These are phyloP conservation scores for Lasiodiplodia sp. DNA, from an alignment of 2,329 filamentous ascomycete genomes.

Conservation along the genomic window DNA sequence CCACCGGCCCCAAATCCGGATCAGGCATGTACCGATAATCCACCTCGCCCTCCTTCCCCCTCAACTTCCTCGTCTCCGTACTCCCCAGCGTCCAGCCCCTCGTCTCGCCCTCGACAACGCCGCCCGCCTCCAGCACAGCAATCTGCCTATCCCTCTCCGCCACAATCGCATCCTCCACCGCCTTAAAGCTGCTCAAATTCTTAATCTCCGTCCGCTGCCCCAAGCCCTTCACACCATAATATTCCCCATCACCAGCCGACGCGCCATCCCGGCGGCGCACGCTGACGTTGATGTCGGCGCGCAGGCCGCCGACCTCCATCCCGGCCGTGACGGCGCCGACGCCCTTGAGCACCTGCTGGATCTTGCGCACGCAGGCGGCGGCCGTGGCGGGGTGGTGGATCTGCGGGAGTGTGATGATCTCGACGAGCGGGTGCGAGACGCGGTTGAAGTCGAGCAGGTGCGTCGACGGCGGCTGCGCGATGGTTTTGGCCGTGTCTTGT, in stretches of 20 bases:
- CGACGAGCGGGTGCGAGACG: constrained; percentile 87
- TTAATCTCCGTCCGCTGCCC: constrained; percentile 97
- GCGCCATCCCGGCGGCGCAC: constrained; percentile 64
- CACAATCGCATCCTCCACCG: constrained; percentile 91
- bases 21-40: constrained; percentile 99
- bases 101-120: constrained; percentile 81
- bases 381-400: constrained; percentile 88
- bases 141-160: constrained; percentile 93
- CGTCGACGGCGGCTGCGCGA: constrained; percentile 74
- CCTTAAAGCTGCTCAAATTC: constrained; percentile 93
- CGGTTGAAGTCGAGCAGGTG: constrained; percentile 94
- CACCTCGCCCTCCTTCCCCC: constrained; percentile 95
- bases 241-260: constrained; percentile 43
- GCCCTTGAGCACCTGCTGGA: constrained; percentile 79
- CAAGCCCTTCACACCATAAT: constrained; percentile 67
- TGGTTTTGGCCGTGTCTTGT: constrained; percentile 95
- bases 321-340: constrained; percentile 88
- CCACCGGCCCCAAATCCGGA: constrained; percentile 82
- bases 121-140: constrained; percentile 75
- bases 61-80: constrained; percentile 79
- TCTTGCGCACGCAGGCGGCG: constrained; percentile 85
- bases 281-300: constrained; percentile 96
- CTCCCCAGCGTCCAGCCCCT: constrained; percentile 89
- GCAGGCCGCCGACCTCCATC: constrained; percentile 90
- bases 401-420: constrained; percentile 91